phyloP scores from a whole-genome alignment of 768 basidiomycete species.

The Udeniomyces megalosporus region DNA sequence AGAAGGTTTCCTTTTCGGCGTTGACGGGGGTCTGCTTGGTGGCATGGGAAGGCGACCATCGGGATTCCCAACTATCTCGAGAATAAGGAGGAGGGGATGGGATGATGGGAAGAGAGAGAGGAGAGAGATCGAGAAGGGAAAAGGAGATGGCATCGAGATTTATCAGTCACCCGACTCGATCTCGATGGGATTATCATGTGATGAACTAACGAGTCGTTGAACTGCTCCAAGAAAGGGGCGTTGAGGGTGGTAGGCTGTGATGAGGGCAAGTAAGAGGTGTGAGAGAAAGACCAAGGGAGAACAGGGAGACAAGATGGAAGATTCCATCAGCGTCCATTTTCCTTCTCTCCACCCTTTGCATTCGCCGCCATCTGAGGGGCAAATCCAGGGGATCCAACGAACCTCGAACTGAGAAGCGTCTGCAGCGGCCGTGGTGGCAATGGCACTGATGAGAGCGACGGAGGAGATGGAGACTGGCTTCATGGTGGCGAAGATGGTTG shows the following conservation, averaged over 20 bases:
- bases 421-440: not conserved
- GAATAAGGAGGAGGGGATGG: not conserved
- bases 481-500: not conserved
- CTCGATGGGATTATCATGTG: too few relatives aligned
- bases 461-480: not conserved
- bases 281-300: too few relatives aligned
- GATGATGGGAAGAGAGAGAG: not conserved
- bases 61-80: conserved; percentile 46
- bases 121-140: not conserved
- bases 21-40: conserved; percentile 96
- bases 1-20: conserved; percentile 47
- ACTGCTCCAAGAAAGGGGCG: conserved; percentile 90
- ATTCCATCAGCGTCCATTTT: too few relatives aligned
- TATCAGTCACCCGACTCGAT: too few relatives aligned
- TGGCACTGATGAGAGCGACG: not conserved
- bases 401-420: not conserved
- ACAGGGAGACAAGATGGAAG: too few relatives aligned
- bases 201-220: conserved; percentile 42
- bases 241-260: conserved; percentile 34
- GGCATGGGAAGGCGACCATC: conserved; percentile 93
- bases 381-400: too few relatives aligned
- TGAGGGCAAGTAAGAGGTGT: too few relatives aligned
- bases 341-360: too few relatives aligned
- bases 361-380: too few relatives aligned
- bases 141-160: too few relatives aligned